phyloP scores from a whole-genome alignment of 2,329 filamentous ascomycete genomes.

The Decorospora gaudefroyi region DNA sequence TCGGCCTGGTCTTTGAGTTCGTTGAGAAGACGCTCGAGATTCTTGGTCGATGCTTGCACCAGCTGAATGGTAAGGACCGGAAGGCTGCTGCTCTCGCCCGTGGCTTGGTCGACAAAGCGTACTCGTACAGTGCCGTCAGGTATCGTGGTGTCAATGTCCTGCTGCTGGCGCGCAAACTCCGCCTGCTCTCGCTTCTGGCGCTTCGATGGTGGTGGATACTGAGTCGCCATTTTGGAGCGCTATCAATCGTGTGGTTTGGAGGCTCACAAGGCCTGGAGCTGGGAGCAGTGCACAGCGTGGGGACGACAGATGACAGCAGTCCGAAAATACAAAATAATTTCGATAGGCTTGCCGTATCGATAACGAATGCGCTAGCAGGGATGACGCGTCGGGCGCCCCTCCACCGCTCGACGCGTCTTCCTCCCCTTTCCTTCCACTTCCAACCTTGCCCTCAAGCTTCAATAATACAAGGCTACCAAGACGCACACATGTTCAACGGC shows the following conservation, averaged over 20 bases:
- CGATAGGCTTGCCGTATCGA: constrained; percentile 32
- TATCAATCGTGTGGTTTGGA: no score
- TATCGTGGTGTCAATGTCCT: constrained; percentile 69
- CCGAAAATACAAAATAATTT: constrained; percentile 29
- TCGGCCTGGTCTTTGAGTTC: constrained; percentile 71
- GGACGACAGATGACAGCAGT: no score
- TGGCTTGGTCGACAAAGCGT: constrained; percentile 83
- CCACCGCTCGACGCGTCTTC: constrained; percentile 15
- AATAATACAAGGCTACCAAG: constrained; percentile 2
- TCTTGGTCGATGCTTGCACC: constrained; percentile 83
- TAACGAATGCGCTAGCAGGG: constrained; percentile 29
- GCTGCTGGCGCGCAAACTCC: constrained; percentile 72
- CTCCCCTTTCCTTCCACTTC: neutral
- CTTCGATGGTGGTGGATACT: constrained; percentile 84
- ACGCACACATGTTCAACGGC: constrained; percentile 20
- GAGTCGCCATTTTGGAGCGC: constrained; percentile 73
- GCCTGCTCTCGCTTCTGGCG: constrained; percentile 77
- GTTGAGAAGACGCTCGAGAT: constrained; percentile 84
- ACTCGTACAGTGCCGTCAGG: constrained; percentile 79
- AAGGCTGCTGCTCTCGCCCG: constrained; percentile 68
- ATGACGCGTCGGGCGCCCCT: constrained; percentile 20
- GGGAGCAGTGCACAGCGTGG: no score
- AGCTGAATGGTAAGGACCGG: constrained; percentile 74
- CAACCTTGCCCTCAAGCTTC: neutral
- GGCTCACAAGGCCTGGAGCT: no score